Percentiles rank a stretch among this genome's conserved stretches.
Evolutionary conservation across 495 filamentous ascomycete genomes (phyloP).

Genomic region (Penicillium simplicissimum): DNA sequence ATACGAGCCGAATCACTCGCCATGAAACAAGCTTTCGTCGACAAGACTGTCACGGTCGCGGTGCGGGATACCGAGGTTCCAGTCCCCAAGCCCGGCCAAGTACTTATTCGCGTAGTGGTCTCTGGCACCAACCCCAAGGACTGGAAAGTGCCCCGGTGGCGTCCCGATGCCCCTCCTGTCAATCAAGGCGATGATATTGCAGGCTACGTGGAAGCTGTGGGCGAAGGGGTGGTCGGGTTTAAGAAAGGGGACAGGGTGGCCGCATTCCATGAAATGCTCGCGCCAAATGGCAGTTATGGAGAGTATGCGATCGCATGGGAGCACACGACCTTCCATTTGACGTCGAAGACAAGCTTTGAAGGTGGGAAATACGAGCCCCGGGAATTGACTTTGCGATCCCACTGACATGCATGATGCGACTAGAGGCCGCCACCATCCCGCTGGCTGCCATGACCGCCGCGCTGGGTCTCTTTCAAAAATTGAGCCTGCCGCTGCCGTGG

Average conservation of each 20-base stretch:
- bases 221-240: slow-evolving; percentile 61
- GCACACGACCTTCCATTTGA: slow-evolving; percentile 69
- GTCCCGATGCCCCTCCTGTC: slow-evolving; percentile 12
- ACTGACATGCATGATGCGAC: neutral
- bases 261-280: slow-evolving; percentile 63
- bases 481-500: slow-evolving; percentile 69
- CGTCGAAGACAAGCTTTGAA: slow-evolving; percentile 22
- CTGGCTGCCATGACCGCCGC: slow-evolving; percentile 76
- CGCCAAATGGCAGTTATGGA: slow-evolving; percentile 60
- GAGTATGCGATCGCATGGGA: slow-evolving; percentile 67
- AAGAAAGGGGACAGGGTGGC: slow-evolving; percentile 65
- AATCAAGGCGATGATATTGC: slow-evolving; percentile 75
- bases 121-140: slow-evolving; percentile 79
- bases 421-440: slow-evolving; percentile 68
- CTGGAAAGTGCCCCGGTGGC: slow-evolving; percentile 58
- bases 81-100: slow-evolving; percentile 56
- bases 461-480: slow-evolving; percentile 57
- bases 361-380: neutral
- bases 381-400: neutral
- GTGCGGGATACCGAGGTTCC: slow-evolving; percentile 68
- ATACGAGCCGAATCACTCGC: neutral
- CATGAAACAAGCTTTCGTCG: slow-evolving; percentile 71
- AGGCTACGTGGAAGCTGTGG: slow-evolving; percentile 60
- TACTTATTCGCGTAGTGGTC: slow-evolving; percentile 70
- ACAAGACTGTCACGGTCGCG: slow-evolving; percentile 52